Percentiles rank a stretch among this genome's conserved stretches.
Conservation (phyloP, 2,329 filamentous ascomycete genomes). For the Ascochyta lentis region DNA sequence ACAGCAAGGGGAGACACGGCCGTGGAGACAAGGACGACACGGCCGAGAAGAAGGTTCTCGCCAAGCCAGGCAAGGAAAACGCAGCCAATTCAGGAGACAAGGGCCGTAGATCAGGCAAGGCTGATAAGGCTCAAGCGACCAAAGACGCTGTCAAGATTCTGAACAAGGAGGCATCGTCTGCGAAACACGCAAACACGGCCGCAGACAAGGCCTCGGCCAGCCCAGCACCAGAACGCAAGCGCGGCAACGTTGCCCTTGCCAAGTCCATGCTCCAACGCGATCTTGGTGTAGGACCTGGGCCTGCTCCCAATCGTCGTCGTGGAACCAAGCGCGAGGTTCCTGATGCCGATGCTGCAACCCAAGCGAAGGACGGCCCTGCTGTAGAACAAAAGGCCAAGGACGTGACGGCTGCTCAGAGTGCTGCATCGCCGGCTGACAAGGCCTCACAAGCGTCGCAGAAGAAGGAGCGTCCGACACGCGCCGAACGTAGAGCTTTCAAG, state of each 20-base stretch:
- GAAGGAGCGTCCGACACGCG: conserved; percentile 49
- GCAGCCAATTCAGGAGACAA: conserved; percentile 45
- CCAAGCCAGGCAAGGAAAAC: conserved; percentile 45
- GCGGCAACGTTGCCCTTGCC: conserved; percentile 60
- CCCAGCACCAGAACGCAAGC: conserved; percentile 57
- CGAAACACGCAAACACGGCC: conserved; percentile 35
- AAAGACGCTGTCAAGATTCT: conserved; percentile 68
- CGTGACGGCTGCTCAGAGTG: conserved; percentile 18
- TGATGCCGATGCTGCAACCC: conserved; percentile 28
- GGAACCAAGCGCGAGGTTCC: conserved; percentile 48
- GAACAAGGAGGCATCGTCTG: conserved; percentile 55
- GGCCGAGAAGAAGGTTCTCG: conserved; percentile 48
- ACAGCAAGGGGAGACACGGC: conserved; percentile 62
- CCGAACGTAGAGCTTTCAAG: conserved; percentile 49
- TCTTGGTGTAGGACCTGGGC: conserved; percentile 59
- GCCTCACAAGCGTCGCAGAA: conserved; percentile 37
- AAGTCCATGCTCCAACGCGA: conserved; percentile 69
- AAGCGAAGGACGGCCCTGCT: conserved; percentile 35
- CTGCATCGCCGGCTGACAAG: conserved; percentile 35
- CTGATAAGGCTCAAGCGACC: conserved; percentile 68
- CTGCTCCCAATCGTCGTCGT: conserved; percentile 51
- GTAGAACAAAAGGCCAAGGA: conserved; percentile 42
- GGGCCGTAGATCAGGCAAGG: conserved; percentile 44
- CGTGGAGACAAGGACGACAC: conserved; percentile 67
- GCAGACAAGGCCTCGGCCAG: conserved; percentile 49